Evolutionary conservation across 306 rosid genomes (phyloP).

Genomic region (Prunus armeniaca): DNA sequence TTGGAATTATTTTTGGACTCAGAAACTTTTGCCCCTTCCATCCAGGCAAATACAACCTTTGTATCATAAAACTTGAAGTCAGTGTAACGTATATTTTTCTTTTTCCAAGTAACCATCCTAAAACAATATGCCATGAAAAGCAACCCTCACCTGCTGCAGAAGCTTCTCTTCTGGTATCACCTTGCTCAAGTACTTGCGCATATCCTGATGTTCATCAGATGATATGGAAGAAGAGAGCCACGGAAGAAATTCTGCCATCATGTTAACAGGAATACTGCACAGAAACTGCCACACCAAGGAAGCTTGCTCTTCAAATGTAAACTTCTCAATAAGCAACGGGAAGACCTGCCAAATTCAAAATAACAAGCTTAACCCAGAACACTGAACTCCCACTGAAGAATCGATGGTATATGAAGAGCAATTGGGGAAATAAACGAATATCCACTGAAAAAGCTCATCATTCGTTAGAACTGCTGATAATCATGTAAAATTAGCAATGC

Average conservation of each 20-base stretch:
- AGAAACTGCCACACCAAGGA: slow-evolving; percentile 91
- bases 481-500: neutral
- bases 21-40: slow-evolving; percentile 49
- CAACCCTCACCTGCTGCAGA: slow-evolving; percentile 69
- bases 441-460: neutral
- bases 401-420: too few species aligned
- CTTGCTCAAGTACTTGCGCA: slow-evolving; percentile 60
- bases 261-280: slow-evolving; percentile 91
- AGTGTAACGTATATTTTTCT: neutral
- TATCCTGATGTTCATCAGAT: slow-evolving; percentile 71
- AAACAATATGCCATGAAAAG: neutral
- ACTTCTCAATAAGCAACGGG: slow-evolving; percentile 87
- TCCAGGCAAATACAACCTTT: slow-evolving; percentile 87
- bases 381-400: neutral
- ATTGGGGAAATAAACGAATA: neutral
- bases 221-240: slow-evolving; percentile 83
- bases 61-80: slow-evolving; percentile 25
- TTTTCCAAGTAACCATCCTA: slow-evolving; percentile 1
- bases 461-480: neutral
- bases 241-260: slow-evolving; percentile 82
- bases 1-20: slow-evolving; percentile 15
- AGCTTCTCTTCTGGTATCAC: slow-evolving; percentile 85
- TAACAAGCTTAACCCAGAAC: neutral
- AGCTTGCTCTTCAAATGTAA: slow-evolving; percentile 77
- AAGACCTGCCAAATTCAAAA: slow-evolving; percentile 64